Base-by-base conservation (phyloP, 2,329 filamentous ascomycete genomes). In the Cladosporium sp. region DNA sequence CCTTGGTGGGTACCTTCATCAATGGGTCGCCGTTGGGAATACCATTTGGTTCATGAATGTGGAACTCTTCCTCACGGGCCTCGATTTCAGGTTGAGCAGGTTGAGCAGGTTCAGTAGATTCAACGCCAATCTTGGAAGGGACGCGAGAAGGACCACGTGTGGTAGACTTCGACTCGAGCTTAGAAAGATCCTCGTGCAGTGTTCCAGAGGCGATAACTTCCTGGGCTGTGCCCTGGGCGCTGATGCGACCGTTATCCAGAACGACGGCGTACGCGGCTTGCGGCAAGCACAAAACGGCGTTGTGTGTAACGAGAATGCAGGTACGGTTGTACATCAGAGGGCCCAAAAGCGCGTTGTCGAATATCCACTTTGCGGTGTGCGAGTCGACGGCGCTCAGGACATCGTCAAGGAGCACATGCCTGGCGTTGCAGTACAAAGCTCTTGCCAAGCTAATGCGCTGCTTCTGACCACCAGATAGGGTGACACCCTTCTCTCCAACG, bases 281-380 rank as follows among this genome's bases (percentile, higher is more conserved):
- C 5, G 93, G 92, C 8, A 93, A 88, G 70, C 92, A 95, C 21
- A 99, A 85, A n/a, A 91, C 86, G 30, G 95, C 87, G 74, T 98
- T 99, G 81, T 99, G 95, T 0, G 95, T 97, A 39, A 99, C 94
- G 51, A 99, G 84, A 63, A 99, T 92, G 77, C 95, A 98, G 30
- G 95, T 98, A 49, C 95, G 88, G 74, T 89, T 85, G 65, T 85
- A 81, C 95, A 99, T 98, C 60, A 99, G 80, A 6, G 92, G 91
- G 2, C 95, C 95, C 71, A 89, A 89, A 69, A 99, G 89, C 66
- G 93, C 96, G 78, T 97, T 91, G 75, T 90, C 91, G 79, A 98
- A 98, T 70, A 99, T 98, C 89, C 96, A 97, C 77, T 97, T 96
- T 2, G 93, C 93, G 0, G 95, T 98, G 73, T 99, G 95, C 3